These are phyloP conservation scores for Paramecium bursaria DNA, from an alignment of 73 alveolate genomes.

Conservation along the genomic window DNA sequence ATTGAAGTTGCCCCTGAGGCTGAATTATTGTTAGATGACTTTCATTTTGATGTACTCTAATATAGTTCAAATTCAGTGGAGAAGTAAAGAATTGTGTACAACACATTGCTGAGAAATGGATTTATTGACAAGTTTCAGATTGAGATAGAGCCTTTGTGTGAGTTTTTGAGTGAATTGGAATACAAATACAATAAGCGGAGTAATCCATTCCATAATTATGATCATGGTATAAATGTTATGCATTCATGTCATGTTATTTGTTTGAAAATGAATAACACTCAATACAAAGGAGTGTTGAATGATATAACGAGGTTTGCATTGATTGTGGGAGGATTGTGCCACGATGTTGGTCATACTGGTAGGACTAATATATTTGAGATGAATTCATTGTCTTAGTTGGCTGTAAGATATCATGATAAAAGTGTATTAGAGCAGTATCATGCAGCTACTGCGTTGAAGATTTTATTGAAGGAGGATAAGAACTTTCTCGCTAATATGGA, in stretches of 20 bases:
- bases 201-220: conserved; percentile 75
- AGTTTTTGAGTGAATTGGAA: conserved; percentile 62
- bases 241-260: conserved; percentile 66
- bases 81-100: conserved; percentile 51
- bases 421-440: conserved; percentile 89
- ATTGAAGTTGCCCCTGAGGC: background rate
- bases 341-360: conserved; percentile 93
- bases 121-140: conserved; percentile 48
- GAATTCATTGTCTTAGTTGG: conserved; percentile 72
- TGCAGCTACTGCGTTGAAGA: conserved; percentile 81
- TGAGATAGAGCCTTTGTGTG: conserved; percentile 14
- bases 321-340: conserved; percentile 72
- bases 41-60: conserved; percentile 46
- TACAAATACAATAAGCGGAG: conserved; percentile 61
- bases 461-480: conserved; percentile 70
- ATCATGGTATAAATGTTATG: conserved; percentile 73
- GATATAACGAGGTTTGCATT: conserved; percentile 5
- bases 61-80: conserved; percentile 28
- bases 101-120: conserved; percentile 23
- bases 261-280: conserved; percentile 36
- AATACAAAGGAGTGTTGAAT: conserved; percentile 1
- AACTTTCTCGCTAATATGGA: conserved; percentile 71
- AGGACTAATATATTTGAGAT: conserved; percentile 79
- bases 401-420: conserved; percentile 85
- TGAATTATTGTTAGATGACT: background rate